A percentile compares a stretch with the other conserved stretches of the same genome.
phyloP scores from a whole-genome alignment of 371 early-diverging fungal genomes.

The Rhizopus sp. region DNA sequence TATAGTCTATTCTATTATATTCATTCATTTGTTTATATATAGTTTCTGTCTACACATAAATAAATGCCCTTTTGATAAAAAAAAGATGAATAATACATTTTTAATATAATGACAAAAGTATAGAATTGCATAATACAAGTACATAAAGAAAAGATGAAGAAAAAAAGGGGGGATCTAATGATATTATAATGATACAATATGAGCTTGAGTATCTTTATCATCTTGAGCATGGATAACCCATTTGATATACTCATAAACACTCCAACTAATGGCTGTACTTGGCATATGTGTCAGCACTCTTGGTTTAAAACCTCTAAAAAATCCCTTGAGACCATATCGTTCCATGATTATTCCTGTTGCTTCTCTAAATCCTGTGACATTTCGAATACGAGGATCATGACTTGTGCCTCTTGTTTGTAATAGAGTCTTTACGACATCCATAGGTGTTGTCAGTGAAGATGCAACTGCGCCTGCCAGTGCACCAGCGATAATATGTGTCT shows the following conservation, averaged over 20 bases:
- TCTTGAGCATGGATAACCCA: slow-evolving; percentile 54
- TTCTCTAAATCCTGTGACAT: slow-evolving; percentile 68
- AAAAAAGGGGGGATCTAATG: neutral
- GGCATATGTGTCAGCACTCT: slow-evolving; percentile 89
- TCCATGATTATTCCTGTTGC: slow-evolving; percentile 77
- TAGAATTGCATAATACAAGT: neutral
- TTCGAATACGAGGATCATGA: slow-evolving; percentile 67
- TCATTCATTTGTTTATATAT: neutral
- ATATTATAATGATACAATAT: neutral
- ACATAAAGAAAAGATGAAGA: neutral
- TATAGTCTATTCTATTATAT: neutral
- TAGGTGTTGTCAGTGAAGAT: slow-evolving; percentile 87
- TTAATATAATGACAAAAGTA: slow-evolving; percentile 1
- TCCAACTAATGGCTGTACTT: slow-evolving; percentile 94
- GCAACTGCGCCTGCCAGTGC: slow-evolving; percentile 91
- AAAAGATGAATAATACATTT: slow-evolving; percentile 4
- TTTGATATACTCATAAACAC: slow-evolving; percentile 87
- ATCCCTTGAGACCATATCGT: slow-evolving; percentile 76
- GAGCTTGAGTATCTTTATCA: slow-evolving; percentile 4
- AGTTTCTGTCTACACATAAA: neutral
- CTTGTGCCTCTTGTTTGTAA: slow-evolving; percentile 88
- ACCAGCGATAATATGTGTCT: slow-evolving; percentile 84
- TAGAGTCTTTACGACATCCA: slow-evolving; percentile 93
- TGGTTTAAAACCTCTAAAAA: slow-evolving; percentile 82
- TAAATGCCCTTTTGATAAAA: neutral